phyloP scores from a whole-genome alignment of 768 basidiomycete genomes.

The Boletus patriciae region DNA sequence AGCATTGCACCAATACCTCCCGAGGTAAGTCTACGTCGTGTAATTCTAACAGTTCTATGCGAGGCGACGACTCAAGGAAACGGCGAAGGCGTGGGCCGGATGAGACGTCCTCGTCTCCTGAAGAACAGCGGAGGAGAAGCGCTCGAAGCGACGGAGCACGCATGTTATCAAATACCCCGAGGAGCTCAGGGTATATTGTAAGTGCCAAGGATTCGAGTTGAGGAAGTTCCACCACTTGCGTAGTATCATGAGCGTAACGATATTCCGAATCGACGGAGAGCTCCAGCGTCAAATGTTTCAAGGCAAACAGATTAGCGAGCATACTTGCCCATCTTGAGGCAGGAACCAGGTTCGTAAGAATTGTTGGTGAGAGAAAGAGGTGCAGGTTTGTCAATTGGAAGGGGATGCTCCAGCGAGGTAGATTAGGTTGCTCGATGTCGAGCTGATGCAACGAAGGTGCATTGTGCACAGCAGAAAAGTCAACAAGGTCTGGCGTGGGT shows the following conservation, averaged over 20 bases:
- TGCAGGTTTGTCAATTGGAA: slow-evolving; percentile 36
- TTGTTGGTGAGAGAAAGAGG: slow-evolving; percentile 32
- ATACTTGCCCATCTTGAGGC: slow-evolving; percentile 31
- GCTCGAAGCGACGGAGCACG: slow-evolving; percentile 37
- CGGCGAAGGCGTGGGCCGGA: slow-evolving; percentile 30
- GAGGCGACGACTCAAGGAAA: slow-evolving; percentile 33
- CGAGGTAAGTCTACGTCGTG: slow-evolving; percentile 48
- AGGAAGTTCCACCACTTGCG: slow-evolving; percentile 19
- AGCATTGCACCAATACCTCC: slow-evolving; percentile 37
- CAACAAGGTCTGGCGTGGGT: slow-evolving; percentile 21
- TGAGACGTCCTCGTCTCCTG: slow-evolving; percentile 19
- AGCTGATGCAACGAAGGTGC: slow-evolving; percentile 38
- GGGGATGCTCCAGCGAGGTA: slow-evolving; percentile 38
- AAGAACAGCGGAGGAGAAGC: slow-evolving; percentile 42
- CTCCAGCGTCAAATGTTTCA: slow-evolving; percentile 43
- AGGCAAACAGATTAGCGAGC: slow-evolving; percentile 40
- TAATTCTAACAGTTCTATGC: slow-evolving; percentile 46
- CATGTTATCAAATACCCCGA: slow-evolving; percentile 29
- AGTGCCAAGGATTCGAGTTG: slow-evolving; percentile 33
- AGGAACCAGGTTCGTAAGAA: slow-evolving; percentile 17
- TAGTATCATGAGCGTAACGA: slow-evolving; percentile 18
- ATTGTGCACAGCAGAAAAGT: slow-evolving; percentile 33
- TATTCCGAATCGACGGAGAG: slow-evolving; percentile 33
- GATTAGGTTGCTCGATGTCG: slow-evolving; percentile 35
- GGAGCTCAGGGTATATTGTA: slow-evolving; percentile 32